Base-by-base conservation (phyloP, 441 rosid species). In the Syzygium syzygioides region DNA sequence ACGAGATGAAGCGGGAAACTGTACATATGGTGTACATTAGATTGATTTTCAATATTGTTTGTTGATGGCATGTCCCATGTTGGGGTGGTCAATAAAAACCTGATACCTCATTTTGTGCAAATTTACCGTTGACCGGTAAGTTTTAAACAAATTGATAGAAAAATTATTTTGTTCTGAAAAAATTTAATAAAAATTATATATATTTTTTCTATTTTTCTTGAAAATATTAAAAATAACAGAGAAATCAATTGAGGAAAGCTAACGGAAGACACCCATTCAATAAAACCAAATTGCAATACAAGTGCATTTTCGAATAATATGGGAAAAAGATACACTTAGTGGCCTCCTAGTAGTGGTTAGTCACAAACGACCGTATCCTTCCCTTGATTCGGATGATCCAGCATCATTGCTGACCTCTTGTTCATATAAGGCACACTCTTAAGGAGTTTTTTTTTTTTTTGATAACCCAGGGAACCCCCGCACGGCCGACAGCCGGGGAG, bases 291-390 rank as follows among this genome's bases (percentile, higher is more conserved):
- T n/a, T 62, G 66, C 66, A 28, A 13, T 13, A 0, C 66, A 60
- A 28, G 66, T 28, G 8, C 66, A 60, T 28, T 60, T 62, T 62
- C 71, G 7, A n/a, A 62, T 62, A 62, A 62, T n/a, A 0, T 7
- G 5, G 19, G 19, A 14, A 62, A 62, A 62, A n/a, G 48, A 7
- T 7, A 15, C 37, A 0, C 20, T 0, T 0, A 2, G 0, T n/a
- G 34, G 3, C n/a, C 10, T 30, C 71, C 12, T 64, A 7, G n/a
- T 2, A 2, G 17, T 60, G 66, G 4, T 28, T 28, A 28, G 32
- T 5, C 32, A 28, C 2, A 6, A 14, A 28, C 66, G 18, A 28
- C 66, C 32, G 2, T 28, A 60, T 60, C 66, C 23, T 28, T 28
- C 34, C 68, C 18, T 10, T 1, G 68, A 60, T 60, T 60, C 0